Base-by-base conservation (phyloP, 2,329 filamentous ascomycete genomes). In the Pseudopyricularia cyperi region DNA sequence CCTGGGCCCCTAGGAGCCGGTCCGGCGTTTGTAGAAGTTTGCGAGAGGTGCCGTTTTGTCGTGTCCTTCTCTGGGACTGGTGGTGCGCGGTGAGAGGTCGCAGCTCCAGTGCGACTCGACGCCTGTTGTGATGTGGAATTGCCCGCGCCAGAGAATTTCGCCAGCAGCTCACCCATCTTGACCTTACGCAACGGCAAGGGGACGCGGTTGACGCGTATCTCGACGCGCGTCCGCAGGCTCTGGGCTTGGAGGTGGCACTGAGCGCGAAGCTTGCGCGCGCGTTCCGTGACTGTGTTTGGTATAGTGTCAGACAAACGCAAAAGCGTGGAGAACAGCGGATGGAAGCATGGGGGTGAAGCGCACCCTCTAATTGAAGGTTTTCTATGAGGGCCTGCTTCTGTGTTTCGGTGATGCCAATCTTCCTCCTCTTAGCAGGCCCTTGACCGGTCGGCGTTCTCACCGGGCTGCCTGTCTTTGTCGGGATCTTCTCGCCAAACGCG, bases 121-220 rank as follows among this genome's bases (percentile, higher is more conserved):
- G 55, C 55, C 22, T 63, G 54, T 24, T 57, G 54, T 6, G 59
- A 60, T 50, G 59, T 62, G 53, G 69, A 66, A 51, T 72, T 69
- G 52, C 74, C 67, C 30, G 72, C 68, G n/a, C 67, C 54, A 14
- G 59, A 54, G 57, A 71, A 71, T 57, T 72, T 79, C 48, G 68
- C 62, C 12, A 90, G 65, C 8, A 97, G 73, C 46, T 95, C 90
- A 52, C 82, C 82, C 76, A 98, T 91, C 53, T 80, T 94, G 55
- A 81, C 76, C 62, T 85, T 87, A 54, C 91, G 83, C 56, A 95
- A 70, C 15, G 83, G 77, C 59, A 81, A 78, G 7, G 93, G 93
- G 51, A 97, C 93, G 52, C 93, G 83, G 64, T 96, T 95, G 65
- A 97, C 79, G 68, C 93, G 87, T 70, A 95, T 86, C 67, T 96